Evolutionary conservation across 257 asterid species (phyloP), one percentile per base, ranked within the genome.

Genomic region (Buddleja alternifolia): DNA sequence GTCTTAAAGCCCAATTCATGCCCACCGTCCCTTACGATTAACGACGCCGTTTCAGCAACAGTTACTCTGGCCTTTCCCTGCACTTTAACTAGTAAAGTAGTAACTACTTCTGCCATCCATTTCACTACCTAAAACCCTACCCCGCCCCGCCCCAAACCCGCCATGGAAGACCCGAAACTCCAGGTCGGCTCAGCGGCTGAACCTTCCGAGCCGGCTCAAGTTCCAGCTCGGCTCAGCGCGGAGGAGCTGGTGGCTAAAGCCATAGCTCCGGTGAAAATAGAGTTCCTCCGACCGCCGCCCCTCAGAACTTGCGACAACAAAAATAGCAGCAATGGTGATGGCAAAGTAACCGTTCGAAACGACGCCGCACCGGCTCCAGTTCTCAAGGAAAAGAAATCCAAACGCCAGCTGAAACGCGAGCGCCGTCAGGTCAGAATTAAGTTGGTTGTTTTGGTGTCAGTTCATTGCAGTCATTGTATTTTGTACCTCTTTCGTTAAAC

Each of bases 341-440:
- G 39, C 17, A 56, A 60, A 60, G 59, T 11, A 44, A 12, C 61
- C 3, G 67, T 17, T 36, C 58, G 42, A 32, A 65, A 73, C 40
- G 88, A 80, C 24, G 73, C 45, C 39, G 70, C 9, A 14, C 17
- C 82, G 1, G 80, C 82, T 71, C 77, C 90, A 29, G 11, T 90
- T 63, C 53, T 84, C 50, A 84, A 73, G 82, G 97, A 86, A 77
- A 93, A 93, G 78, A 91, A 89, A 75, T 94, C 99, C 61, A 94
- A 94, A 79, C 96, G 99, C 66, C 97, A 94, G 77, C 67, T 79
- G 41, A 94, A 91, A 79, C 96, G 99, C 50, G 99, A 94, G 73
- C 95, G 99, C 70, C 90, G 65, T 12, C 80, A 89, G 91, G 97
- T 93, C 19, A 16, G 72, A 41, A 59, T 37, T 64, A 10, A 44